Evolutionary conservation across 2,329 filamentous ascomycete genomes (phyloP).

Genomic region (Cadophora gregata): DNA sequence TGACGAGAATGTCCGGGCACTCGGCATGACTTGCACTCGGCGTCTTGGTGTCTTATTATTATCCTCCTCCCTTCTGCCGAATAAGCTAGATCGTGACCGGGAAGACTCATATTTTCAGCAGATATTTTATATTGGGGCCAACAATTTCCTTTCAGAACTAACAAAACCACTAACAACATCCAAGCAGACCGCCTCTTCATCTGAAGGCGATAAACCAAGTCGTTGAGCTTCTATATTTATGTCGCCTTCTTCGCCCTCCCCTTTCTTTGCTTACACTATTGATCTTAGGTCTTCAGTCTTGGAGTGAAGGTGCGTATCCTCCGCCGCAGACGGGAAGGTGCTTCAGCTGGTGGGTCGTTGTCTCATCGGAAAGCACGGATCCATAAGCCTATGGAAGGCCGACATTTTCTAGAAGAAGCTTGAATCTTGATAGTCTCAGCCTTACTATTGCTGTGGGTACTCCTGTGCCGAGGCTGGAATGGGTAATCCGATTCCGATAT

Average conservation of each 20-base stretch:
- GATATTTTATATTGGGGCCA: neutral
- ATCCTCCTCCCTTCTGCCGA: neutral
- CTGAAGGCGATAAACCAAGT: neutral
- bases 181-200: neutral
- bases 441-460: neutral
- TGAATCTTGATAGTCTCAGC: neutral
- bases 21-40: slow-evolving; percentile 2
- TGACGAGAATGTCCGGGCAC: slow-evolving; percentile 4
- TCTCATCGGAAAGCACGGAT: neutral
- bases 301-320: slow-evolving; percentile 1
- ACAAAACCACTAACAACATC: neutral
- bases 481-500: slow-evolving; percentile 6
- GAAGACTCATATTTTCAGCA: neutral
- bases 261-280: neutral
- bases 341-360: neutral
- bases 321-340: slow-evolving; percentile 8
- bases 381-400: slow-evolving; percentile 1
- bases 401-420: slow-evolving; percentile 15
- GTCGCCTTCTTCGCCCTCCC: neutral
- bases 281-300: neutral
- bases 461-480: neutral
- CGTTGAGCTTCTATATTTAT: neutral
- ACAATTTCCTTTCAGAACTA: neutral
- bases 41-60: slow-evolving; percentile 3
- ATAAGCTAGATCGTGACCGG: neutral